Evolutionary conservation across 2,329 filamentous ascomycete genomes (phyloP).

Genomic region (Chrysosporium keratinophilum): DNA sequence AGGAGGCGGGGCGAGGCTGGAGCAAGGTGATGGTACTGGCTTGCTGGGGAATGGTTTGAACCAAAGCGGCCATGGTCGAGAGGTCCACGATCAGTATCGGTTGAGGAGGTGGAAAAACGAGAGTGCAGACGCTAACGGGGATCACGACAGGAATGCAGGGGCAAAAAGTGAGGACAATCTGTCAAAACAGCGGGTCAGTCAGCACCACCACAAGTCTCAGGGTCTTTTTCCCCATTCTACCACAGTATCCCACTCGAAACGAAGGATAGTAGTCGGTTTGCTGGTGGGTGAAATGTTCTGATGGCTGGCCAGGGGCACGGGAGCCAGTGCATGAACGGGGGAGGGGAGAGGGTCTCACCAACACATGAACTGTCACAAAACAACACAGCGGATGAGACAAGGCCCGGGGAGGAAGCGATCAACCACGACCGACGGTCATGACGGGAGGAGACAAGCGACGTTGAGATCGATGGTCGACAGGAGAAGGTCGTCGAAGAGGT

Average conservation of each 20-base stretch:
- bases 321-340: not conserved
- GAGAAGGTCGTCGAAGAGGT: conserved; percentile 12
- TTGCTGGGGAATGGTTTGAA: conserved; percentile 70
- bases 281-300: too few relatives aligned
- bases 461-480: not conserved
- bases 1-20: conserved; percentile 59
- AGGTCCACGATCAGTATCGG: conserved; percentile 15
- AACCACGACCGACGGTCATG: conserved; percentile 5
- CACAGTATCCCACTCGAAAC: too few relatives aligned
- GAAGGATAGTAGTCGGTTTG: too few relatives aligned
- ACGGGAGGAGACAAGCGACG: not conserved
- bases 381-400: conserved; percentile 18
- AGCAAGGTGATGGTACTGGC: conserved; percentile 64
- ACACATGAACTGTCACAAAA: conserved; percentile 10
- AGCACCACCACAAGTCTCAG: too few relatives aligned
- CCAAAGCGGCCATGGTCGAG: conserved; percentile 67
- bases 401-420: conserved; percentile 1
- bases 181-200: conserved; percentile 1
- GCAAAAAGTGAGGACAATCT: not conserved
- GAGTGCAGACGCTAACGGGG: not conserved
- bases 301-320: not conserved
- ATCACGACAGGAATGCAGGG: not conserved
- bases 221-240: too few relatives aligned
- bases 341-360: conserved; percentile 2
- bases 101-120: conserved; percentile 8